Percentiles rank a stretch among this genome's conserved stretches.
phyloP scores from a whole-genome alignment of 805 yeast genomes.

The Candida nemodendra region DNA sequence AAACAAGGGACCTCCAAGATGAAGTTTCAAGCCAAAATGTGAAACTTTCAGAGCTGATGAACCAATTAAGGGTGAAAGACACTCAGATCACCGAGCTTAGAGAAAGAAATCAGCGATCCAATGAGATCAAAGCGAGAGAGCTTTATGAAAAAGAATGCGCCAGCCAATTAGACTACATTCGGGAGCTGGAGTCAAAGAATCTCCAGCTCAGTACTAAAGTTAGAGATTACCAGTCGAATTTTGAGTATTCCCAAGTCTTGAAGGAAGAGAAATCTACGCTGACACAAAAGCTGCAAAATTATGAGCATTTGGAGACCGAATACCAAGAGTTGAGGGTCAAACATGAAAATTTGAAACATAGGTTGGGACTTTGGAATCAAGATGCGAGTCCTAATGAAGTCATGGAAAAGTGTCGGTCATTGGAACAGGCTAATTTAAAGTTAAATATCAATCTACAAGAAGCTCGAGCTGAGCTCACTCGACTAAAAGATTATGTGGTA shows the following conservation, averaged over 20 bases:
- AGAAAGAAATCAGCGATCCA: constrained; percentile 4
- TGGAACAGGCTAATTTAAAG: constrained; percentile 6
- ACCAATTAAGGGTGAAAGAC: constrained; percentile 13
- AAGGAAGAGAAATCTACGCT: constrained; percentile 53
- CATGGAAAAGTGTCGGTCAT: constrained; percentile 4
- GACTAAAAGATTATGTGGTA: constrained; percentile 11
- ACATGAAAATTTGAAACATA: constrained; percentile 45
- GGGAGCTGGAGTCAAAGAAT: constrained; percentile 50
- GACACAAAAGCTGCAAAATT: constrained; percentile 34
- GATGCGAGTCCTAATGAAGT: constrained; percentile 23
- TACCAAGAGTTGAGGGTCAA: constrained; percentile 50
- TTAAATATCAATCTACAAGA: neutral
- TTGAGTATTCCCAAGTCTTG: constrained; percentile 48
- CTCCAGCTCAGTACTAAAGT: constrained; percentile 53
- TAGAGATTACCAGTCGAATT: constrained; percentile 45
- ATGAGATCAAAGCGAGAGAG: constrained; percentile 32
- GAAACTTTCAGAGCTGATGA: constrained; percentile 25
- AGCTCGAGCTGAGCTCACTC: constrained; percentile 8
- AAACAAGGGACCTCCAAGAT: constrained; percentile 1
- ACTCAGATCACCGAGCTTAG: constrained; percentile 10
- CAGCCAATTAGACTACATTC: constrained; percentile 44
- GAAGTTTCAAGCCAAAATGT: constrained; percentile 2
- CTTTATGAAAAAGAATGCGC: constrained; percentile 31
- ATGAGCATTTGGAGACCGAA: constrained; percentile 44
- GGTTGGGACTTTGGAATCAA: constrained; percentile 46